Conservation (phyloP, 2,329 filamentous ascomycete genomes). For the Microcyclospora pomicola region DNA sequence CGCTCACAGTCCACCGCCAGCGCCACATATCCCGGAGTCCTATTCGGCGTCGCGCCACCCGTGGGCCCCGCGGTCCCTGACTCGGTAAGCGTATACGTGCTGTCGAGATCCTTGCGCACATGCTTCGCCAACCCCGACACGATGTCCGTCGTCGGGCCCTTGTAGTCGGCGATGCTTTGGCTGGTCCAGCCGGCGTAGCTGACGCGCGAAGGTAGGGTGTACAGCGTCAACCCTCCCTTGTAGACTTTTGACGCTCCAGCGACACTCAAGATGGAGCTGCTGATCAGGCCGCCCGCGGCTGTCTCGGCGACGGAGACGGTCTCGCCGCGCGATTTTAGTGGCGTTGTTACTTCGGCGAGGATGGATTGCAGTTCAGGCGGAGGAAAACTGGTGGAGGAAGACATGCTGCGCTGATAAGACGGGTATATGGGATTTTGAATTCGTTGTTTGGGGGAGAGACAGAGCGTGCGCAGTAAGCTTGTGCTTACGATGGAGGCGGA, state of each 20-base stretch:
- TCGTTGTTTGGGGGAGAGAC: no score
- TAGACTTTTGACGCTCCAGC: constrained; percentile 47
- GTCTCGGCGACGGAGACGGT: constrained; percentile 50
- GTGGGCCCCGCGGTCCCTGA: constrained; percentile 52
- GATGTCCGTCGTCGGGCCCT: constrained; percentile 45
- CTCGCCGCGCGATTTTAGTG: constrained; percentile 42
- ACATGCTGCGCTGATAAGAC: constrained; percentile 1
- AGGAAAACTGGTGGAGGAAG: constrained; percentile 22
- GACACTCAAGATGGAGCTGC: constrained; percentile 42
- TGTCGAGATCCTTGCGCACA: constrained; percentile 39
- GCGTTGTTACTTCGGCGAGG: constrained; percentile 35
- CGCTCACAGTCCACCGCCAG: constrained; percentile 43
- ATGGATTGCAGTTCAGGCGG: constrained; percentile 30
- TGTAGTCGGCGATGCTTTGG: constrained; percentile 37
- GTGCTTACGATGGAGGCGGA: no score
- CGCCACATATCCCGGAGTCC: constrained; percentile 50
- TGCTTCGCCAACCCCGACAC: constrained; percentile 43
- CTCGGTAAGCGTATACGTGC: constrained; percentile 45
- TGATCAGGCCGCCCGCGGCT: constrained; percentile 49
- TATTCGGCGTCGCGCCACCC: constrained; percentile 41
- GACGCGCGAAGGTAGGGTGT: constrained; percentile 44
- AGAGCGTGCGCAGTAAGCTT: no score
- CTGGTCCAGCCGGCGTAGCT: constrained; percentile 49
- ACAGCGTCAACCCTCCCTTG: constrained; percentile 49
- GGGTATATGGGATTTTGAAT: constrained; percentile 2